phyloP scores from a whole-genome alignment of 176 grass and related monocot genomes.

The Hordeum marinum region DNA sequence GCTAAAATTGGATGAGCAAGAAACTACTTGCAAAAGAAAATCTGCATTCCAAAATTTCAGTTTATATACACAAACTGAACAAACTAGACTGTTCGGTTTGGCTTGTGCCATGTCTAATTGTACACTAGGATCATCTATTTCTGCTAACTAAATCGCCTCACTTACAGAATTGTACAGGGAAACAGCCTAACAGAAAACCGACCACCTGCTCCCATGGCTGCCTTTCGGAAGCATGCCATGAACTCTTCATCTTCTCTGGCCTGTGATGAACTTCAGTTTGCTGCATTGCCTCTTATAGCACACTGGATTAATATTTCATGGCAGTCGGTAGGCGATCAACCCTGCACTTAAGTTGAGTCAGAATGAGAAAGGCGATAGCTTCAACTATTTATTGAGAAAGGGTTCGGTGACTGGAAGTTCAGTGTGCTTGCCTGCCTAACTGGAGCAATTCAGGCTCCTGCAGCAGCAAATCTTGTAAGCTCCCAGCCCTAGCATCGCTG shows the following conservation, averaged over 20 bases:
- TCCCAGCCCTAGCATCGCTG: slow-evolving; percentile 38
- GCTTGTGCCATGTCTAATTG: neutral
- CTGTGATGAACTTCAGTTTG: neutral
- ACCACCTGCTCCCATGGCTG: neutral
- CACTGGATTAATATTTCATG: neutral
- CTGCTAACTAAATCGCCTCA: neutral
- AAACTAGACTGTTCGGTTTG: neutral
- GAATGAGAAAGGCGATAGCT: slow-evolving; percentile 10
- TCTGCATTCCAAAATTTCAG: neutral
- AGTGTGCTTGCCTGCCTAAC: slow-evolving; percentile 52
- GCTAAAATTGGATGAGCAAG: neutral
- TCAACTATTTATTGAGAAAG: neutral
- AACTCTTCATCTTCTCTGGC: neutral
- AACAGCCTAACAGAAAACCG: neutral
- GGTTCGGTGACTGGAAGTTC: neutral
- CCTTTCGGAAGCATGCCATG: neutral
- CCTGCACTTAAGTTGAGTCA: slow-evolving; percentile 35
- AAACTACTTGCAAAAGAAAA: neutral
- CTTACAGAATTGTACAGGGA: slow-evolving; percentile 23
- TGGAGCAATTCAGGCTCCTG: slow-evolving; percentile 73
- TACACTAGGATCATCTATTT: neutral
- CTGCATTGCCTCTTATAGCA: neutral
- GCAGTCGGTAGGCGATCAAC: slow-evolving; percentile 43
- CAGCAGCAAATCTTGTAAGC: slow-evolving; percentile 77
- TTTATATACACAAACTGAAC: neutral